Base-by-base conservation (phyloP, 2,329 filamentous ascomycete species). In the Phialocephala sp. region DNA sequence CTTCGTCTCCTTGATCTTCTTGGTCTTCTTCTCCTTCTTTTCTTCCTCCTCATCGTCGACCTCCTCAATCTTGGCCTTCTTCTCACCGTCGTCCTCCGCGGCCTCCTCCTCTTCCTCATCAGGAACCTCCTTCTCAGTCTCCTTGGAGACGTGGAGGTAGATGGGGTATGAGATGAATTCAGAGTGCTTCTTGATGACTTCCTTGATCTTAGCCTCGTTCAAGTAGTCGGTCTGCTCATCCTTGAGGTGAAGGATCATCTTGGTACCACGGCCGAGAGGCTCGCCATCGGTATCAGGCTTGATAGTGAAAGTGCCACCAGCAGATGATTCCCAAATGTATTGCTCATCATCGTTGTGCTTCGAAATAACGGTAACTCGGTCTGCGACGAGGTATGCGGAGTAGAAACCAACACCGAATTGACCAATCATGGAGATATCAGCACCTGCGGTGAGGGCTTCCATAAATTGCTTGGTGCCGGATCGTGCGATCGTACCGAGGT, bases 391-490 rank as follows among this genome's bases (percentile, higher is more conserved):
- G 89, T 99, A 99, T 79, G 95, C 95, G 69, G 95, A 98, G 90
- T 99, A 99, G 92, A 99, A 99, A 91, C 95, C 95, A 77, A 99
- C 95, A 96, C 95, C 95, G 82, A 99, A 99, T 86, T 99, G 95
- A 79, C 95, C 95, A 81, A 99, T 99, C 95, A 99, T 98, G 84
- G 95, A 98, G 75, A 99, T 95, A 83, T 99, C 95, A 80, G 95
- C 95, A 86, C 95, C 95, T 73, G 95, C 95, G 75, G 93, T 94
- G 76, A 99, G 89, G 71, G 95, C 95, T 88, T 99, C 95, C 95
- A 99, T 99, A 85, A 99, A 99, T 86, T 98, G 95, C 90, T 99
- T 99, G 83, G 95, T 99, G 73, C 95, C 95, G 69, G 95, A 99
- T 80, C 95, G 93, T 80, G 95, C 95, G 82, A 99, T 99, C 76